phyloP scores from a whole-genome alignment of 441 rosid species.

The Bruguiera hainesii region DNA sequence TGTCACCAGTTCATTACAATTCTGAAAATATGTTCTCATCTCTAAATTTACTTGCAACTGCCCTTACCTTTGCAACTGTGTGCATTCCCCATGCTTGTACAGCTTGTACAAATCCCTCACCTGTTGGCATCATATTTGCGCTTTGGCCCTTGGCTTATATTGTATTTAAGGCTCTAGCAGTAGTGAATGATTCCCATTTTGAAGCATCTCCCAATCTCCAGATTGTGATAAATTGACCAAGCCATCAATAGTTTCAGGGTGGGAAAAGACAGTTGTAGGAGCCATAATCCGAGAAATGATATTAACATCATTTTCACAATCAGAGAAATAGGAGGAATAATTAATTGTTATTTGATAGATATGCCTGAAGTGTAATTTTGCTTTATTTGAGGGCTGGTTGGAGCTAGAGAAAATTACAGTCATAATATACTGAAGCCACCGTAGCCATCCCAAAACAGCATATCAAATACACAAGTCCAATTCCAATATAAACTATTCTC shows the following conservation, averaged over 20 bases:
- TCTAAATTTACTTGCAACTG: constrained; percentile 62
- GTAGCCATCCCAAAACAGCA: neutral
- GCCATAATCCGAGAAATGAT: neutral
- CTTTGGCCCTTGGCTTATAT: constrained; percentile 25
- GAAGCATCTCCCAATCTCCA: constrained; percentile 49
- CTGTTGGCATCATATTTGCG: constrained; percentile 21
- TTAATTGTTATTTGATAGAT: neutral
- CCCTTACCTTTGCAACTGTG: constrained; percentile 70
- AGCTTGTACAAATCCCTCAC: constrained; percentile 44
- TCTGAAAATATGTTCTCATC: constrained; percentile 34
- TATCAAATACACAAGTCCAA: neutral
- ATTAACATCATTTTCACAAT: neutral
- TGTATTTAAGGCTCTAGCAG: constrained; percentile 47
- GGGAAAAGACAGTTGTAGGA: neutral
- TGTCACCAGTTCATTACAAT: constrained; percentile 11
- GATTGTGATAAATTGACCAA: constrained; percentile 45
- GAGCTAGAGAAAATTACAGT: neutral
- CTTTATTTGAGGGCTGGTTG: neutral
- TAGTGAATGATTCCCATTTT: constrained; percentile 40
- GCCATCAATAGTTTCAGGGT: constrained; percentile 10
- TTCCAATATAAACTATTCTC: neutral
- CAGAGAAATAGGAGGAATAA: neutral
- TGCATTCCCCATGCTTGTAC: constrained; percentile 67
- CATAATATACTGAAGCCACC: neutral
- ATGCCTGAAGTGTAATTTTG: neutral